These are phyloP conservation scores for Bretziella fagacearum DNA, from an alignment of 2,329 filamentous ascomycete species.

Conservation along the genomic window DNA sequence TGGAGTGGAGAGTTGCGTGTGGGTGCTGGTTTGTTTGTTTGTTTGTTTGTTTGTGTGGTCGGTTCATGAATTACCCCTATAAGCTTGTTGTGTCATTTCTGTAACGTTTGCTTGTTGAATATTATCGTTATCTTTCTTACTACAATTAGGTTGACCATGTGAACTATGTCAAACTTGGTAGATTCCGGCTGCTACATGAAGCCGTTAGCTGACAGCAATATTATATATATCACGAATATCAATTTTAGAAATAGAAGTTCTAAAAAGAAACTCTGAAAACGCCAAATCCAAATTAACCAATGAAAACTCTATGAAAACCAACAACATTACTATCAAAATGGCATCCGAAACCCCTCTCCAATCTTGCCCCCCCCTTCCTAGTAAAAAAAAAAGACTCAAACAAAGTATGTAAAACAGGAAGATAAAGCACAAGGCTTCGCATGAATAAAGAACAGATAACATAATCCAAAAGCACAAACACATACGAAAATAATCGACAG, in stretches of 20 bases:
- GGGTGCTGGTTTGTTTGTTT: not conserved
- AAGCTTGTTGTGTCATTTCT: not conserved
- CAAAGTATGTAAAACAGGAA: not conserved
- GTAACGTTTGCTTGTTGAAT: too few relatives aligned
- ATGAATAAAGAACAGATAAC: slow-evolving; percentile 1
- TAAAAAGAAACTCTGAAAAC: not conserved
- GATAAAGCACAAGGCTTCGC: not conserved
- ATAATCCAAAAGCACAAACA: not conserved
- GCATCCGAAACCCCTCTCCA: not conserved
- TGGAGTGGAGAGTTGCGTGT: not conserved
- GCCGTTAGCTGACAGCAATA: too few relatives aligned
- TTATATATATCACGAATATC: not conserved
- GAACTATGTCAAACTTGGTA: too few relatives aligned
- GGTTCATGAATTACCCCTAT: not conserved
- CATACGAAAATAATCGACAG: not conserved
- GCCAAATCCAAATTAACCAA: not conserved
- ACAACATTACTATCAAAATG: not conserved
- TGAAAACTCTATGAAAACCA: not conserved
- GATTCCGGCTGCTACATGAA: too few relatives aligned
- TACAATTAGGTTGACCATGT: too few relatives aligned
- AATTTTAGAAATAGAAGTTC: not conserved
- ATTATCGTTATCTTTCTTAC: too few relatives aligned
- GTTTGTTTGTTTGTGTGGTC: not conserved
- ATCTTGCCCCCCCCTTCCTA: not conserved
- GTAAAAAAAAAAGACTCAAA: not conserved